Evolutionary conservation across 1,139 yeast species (phyloP).

Genomic region (Eremothecium sinecaudum): DNA sequence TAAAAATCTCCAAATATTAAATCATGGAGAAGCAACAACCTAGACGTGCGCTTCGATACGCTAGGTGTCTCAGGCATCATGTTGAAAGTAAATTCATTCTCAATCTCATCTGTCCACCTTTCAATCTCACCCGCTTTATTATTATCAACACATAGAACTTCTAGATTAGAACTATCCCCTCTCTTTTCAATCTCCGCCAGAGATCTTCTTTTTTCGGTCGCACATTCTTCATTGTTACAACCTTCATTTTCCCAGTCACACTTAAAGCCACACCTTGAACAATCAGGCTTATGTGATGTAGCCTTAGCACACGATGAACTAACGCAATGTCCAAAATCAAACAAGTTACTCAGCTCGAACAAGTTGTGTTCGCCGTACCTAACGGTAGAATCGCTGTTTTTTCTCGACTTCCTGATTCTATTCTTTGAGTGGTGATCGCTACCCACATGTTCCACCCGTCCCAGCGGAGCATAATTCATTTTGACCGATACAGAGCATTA

Average conservation of each 20-base stretch:
- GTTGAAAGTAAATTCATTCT: background rate
- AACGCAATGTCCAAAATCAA: constrained; percentile 9
- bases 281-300: background rate
- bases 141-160: background rate
- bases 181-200: background rate
- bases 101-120: background rate
- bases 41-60: background rate
- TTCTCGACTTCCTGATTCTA: no score
- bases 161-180: background rate
- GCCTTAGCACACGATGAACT: background rate
- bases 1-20: constrained; percentile 19
- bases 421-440: no score
- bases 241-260: background rate
- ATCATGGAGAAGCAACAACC: constrained; percentile 13
- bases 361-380: no score
- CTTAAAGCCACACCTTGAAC: background rate
- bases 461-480: no score
- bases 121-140: background rate
- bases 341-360: constrained; percentile 7
- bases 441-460: no score
- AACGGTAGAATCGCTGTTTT: no score
- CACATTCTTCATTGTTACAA: background rate
- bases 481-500: no score
- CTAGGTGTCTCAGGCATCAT: background rate
- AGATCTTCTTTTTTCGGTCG: background rate